phyloP scores from a whole-genome alignment of 2,329 filamentous ascomycete species.

The Fusarium sp. region DNA sequence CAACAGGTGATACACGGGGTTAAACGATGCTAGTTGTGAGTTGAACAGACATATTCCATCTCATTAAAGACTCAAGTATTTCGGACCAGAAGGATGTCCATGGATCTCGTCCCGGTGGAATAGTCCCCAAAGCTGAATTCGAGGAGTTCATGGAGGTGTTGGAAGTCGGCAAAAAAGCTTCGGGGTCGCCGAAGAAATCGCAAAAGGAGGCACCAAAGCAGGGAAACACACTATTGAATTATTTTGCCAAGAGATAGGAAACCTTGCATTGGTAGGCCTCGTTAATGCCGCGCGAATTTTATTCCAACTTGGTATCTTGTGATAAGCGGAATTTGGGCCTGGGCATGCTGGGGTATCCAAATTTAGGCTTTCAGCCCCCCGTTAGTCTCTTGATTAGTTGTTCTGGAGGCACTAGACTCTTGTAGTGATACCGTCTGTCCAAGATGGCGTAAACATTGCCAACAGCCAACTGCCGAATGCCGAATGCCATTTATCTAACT shows the following conservation, averaged over 20 bases:
- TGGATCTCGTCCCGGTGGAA: too few relatives aligned
- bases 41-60: too few relatives aligned
- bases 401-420: background rate
- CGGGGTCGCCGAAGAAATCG: constrained; percentile 47
- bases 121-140: constrained; percentile 71
- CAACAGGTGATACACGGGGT: too few relatives aligned
- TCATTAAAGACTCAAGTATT: too few relatives aligned
- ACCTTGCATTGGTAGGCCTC: background rate
- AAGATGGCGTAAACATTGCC: background rate
- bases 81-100: too few relatives aligned
- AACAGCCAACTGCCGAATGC: too few relatives aligned
- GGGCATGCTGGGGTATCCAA: too few relatives aligned
- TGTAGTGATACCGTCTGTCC: background rate
- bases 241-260: constrained; percentile 60
- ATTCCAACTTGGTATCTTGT: background rate
- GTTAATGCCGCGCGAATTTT: constrained; percentile 5
- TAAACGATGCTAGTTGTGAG: too few relatives aligned
- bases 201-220: constrained; percentile 53
- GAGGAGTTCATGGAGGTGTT: constrained; percentile 72
- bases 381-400: background rate
- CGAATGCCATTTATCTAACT: too few relatives aligned
- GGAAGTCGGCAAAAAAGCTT: constrained; percentile 67
- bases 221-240: constrained; percentile 67
- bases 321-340: background rate
- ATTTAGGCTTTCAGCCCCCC: background rate